These are phyloP conservation scores for Gonapodya sp. DNA, from an alignment of 192 early-diverging fungal genomes.

Conservation along the genomic window DNA sequence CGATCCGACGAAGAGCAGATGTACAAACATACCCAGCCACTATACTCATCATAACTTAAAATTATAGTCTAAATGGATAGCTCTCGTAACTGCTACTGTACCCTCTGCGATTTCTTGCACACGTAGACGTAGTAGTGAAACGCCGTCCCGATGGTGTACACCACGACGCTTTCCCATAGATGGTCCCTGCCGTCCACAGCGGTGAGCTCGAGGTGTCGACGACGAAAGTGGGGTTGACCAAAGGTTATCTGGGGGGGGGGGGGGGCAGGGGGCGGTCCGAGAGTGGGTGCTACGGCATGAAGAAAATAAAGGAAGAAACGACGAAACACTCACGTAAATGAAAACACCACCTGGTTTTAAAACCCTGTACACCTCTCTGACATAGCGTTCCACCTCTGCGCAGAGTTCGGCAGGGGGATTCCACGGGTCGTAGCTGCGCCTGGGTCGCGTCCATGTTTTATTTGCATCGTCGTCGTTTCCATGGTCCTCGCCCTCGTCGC, in stretches of 20 bases:
- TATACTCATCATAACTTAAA: too few species aligned
- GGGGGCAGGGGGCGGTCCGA: neutral
- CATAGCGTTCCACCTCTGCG: constrained; percentile 51
- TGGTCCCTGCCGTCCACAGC: constrained; percentile 24
- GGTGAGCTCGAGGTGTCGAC: constrained; percentile 49
- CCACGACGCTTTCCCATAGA: constrained; percentile 48
- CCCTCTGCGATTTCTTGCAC: constrained; percentile 32
- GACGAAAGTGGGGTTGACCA: constrained; percentile 84
- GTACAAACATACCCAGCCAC: too few species aligned
- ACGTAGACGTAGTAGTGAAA: constrained; percentile 74
- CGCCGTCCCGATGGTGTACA: constrained; percentile 59
- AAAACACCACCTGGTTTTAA: constrained; percentile 68
- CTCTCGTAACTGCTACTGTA: too few species aligned
- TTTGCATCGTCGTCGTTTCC: too few species aligned
- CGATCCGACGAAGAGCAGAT: too few species aligned
- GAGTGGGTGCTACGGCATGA: neutral
- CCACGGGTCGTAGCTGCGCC: constrained; percentile 31
- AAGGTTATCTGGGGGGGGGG: constrained; percentile 51
- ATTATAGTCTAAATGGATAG: too few species aligned
- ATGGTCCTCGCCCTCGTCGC: neutral
- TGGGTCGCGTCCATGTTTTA: neutral
- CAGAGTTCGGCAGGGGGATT: constrained; percentile 64
- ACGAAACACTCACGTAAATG: constrained; percentile 37
- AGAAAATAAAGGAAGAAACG: neutral
- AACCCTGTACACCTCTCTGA: constrained; percentile 67